Evolutionary conservation across 176 grass and related monocot genomes (phyloP), one percentile per base, ranked within the genome.

Genomic region (Cymbopogon citratus): DNA sequence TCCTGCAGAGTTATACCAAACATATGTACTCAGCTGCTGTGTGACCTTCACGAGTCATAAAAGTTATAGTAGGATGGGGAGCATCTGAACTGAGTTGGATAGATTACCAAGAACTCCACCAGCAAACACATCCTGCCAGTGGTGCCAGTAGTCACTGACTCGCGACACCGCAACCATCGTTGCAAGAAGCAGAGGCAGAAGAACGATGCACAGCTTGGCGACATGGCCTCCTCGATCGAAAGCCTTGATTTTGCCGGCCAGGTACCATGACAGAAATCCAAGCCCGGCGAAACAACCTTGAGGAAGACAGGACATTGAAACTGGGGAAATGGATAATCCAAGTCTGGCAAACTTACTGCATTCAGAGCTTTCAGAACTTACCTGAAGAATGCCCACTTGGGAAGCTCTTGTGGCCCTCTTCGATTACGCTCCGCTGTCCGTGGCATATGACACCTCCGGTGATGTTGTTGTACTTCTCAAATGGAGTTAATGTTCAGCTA

Each of bases 141-240:
- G 69, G 40, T 71, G 69, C 69, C 69, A 71, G 40, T 71, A 71
- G 69, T 71, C 69, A 27, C 69, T 46, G 2, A 71, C 69, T 16
- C 69, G 40, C 13, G 69, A 71, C 14, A 71, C 69, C 13, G 69
- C 69, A 27, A 71, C 69, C 69, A 71, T 46, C 1, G 69, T 27
- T 27, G 69, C 69, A 26, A 71, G 40, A 9, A 71, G 40, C 40
- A 71, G 69, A 46, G 69, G 69, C 1, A 71, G 40, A 16, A 71
- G 69, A 4, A 71, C 40, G 40, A 71, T 27, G 24, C 69, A 71
- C 40, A 71, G 40, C 69, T 71, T 71, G 23, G 40, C 40, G 3
- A 71, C 40, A 71, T 71, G 69, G 40, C 69, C 69, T 46, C 69
- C 15, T 5, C 69, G 69, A 71, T 71, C 69, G 40, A 71, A 71